phyloP scores from a whole-genome alignment of 2,329 filamentous ascomycete species.

The Ophiocordyceps camponoti-leonardi region DNA sequence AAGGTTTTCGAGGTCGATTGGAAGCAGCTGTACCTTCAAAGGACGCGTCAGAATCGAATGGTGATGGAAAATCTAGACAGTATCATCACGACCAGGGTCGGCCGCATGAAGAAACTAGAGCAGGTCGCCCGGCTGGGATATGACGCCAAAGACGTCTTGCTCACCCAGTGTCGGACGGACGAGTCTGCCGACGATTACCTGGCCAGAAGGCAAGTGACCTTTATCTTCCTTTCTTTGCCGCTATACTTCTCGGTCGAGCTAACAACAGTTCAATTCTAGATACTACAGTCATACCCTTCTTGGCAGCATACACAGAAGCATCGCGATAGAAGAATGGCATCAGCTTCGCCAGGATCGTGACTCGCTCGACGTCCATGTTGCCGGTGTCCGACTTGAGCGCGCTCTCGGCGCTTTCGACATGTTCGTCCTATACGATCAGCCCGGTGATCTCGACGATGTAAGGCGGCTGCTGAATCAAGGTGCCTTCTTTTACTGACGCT shows the following conservation, averaged over 20 bases:
- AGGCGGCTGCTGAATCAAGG: constrained; percentile 7
- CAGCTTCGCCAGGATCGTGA: constrained; percentile 12
- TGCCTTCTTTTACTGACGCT: background rate
- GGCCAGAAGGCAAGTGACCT: constrained; percentile 40
- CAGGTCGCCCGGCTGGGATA: constrained; percentile 58
- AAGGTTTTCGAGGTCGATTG: constrained; percentile 47
- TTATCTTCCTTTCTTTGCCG: background rate
- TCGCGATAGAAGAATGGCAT: constrained; percentile 65
- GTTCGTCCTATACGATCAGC: constrained; percentile 60
- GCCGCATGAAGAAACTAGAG: constrained; percentile 52
- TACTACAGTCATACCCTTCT: constrained; percentile 63
- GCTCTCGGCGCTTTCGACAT: constrained; percentile 75
- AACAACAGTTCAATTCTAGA: constrained; percentile 21
- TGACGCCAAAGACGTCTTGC: constrained; percentile 73
- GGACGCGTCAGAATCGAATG: constrained; percentile 32
- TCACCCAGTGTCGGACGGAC: constrained; percentile 43
- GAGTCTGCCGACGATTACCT: constrained; percentile 55
- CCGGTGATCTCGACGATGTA: constrained; percentile 60
- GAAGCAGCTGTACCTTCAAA: constrained; percentile 49
- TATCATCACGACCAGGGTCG: constrained; percentile 53
- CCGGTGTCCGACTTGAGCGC: constrained; percentile 39
- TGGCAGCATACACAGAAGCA: constrained; percentile 62
- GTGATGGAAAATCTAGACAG: constrained; percentile 42
- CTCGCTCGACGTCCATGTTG: constrained; percentile 16
- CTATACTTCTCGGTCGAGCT: background rate